Percentiles rank a stretch among this genome's conserved stretches.
These are phyloP conservation scores for Plasmopara halstedii DNA, from an alignment of 352 stramenopile genomes.

Conservation along the genomic window DNA sequence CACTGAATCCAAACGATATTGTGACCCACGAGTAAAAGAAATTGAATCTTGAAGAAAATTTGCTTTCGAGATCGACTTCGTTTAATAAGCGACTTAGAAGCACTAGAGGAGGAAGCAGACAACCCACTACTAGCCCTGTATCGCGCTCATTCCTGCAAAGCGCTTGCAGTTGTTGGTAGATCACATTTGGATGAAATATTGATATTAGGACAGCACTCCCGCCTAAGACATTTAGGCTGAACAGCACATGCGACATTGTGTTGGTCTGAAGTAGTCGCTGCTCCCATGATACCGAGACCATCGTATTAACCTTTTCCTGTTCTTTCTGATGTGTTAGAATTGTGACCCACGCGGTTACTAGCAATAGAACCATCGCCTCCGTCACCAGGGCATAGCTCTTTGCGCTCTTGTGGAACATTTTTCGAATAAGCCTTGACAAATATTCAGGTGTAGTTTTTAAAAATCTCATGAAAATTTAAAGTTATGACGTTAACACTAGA, in stretches of 20 bases:
- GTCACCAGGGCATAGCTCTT: slow-evolving; percentile 17
- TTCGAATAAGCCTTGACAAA: too few relatives aligned
- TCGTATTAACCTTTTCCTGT: slow-evolving; percentile 1
- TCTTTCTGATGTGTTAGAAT: slow-evolving; percentile 19
- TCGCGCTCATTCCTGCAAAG: slow-evolving; percentile 49
- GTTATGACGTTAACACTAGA: too few relatives aligned
- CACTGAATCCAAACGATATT: slow-evolving; percentile 37
- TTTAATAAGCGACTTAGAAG: slow-evolving; percentile 47
- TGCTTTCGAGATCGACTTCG: slow-evolving; percentile 19
- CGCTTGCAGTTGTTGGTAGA: slow-evolving; percentile 14
- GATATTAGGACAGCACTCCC: slow-evolving; percentile 22
- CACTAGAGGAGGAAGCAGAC: slow-evolving; percentile 46
- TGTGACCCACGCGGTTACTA: slow-evolving; percentile 26
- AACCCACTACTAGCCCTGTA: slow-evolving; percentile 47
- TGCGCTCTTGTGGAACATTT: slow-evolving; percentile 7
- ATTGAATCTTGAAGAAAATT: slow-evolving; percentile 28
- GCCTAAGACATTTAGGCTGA: slow-evolving; percentile 23
- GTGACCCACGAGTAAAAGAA: slow-evolving; percentile 54
- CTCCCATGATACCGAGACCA: slow-evolving; percentile 10
- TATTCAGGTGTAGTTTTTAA: too few relatives aligned
- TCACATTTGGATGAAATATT: slow-evolving; percentile 7
- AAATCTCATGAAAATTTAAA: too few relatives aligned
- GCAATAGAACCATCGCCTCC: slow-evolving; percentile 31
- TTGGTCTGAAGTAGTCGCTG: slow-evolving; percentile 25
- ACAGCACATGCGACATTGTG: slow-evolving; percentile 20